Percentiles rank a stretch among this genome's conserved stretches.
Conservation (phyloP, 2,329 filamentous ascomycete genomes). For the Xylariaceae sp. region DNA sequence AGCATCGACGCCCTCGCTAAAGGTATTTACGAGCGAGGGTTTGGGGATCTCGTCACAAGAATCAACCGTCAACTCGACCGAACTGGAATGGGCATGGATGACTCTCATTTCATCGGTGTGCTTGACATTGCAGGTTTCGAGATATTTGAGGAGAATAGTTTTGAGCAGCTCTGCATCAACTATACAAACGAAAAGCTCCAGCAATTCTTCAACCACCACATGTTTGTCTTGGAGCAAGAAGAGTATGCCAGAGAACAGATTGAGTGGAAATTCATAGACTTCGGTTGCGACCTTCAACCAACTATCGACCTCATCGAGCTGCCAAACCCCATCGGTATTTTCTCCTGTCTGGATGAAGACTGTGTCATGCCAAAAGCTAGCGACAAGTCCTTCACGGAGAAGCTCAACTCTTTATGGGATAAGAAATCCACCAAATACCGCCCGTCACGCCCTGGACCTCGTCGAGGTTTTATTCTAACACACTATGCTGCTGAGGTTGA, state of each 20-base stretch:
- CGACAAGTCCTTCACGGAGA: constrained; percentile 95
- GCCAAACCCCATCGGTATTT: constrained; percentile 96
- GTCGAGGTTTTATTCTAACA: constrained; percentile 89
- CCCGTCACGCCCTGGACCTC: constrained; percentile 71
- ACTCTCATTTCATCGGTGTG: constrained; percentile 95
- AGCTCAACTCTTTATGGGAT: constrained; percentile 95
- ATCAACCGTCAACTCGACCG: constrained; percentile 93
- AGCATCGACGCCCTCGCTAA: constrained; percentile 90
- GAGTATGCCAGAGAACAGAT: constrained; percentile 98
- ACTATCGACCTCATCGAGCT: constrained; percentile 97
- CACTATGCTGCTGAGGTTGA: constrained; percentile 98
- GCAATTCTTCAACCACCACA: constrained; percentile 99
- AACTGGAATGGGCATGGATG: constrained; percentile 79
- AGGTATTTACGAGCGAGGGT: constrained; percentile 95
- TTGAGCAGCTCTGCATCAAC: constrained; percentile 98
- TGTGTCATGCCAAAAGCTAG: constrained; percentile 99
- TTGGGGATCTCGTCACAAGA: constrained; percentile 86
- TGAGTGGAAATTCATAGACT: constrained; percentile 99
- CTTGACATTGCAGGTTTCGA: constrained; percentile 99
- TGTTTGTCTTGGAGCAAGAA: constrained; percentile 98
- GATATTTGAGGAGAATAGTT: constrained; percentile 98
- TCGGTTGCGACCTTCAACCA: constrained; percentile 93
- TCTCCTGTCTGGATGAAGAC: constrained; percentile 96
- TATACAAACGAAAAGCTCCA: constrained; percentile 99
- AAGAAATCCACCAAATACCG: constrained; percentile 94